Evolutionary conservation across 2,329 filamentous ascomycete species (phyloP).

Genomic region (Diatrype stigma): DNA sequence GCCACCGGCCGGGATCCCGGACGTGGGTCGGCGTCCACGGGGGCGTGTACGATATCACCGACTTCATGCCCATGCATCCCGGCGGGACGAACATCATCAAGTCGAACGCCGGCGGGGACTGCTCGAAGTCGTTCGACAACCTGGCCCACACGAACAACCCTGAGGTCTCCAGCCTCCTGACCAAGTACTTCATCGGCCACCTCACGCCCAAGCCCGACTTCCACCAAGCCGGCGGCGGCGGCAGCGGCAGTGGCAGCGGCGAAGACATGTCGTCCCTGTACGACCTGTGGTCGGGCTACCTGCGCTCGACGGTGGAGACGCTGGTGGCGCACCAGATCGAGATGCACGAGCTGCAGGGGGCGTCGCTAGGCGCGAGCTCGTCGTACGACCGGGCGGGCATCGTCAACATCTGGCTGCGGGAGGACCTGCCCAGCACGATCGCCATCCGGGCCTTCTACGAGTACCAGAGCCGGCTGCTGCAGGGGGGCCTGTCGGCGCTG

Average conservation of each 20-base stretch:
- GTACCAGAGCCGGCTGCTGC: conserved; percentile 48
- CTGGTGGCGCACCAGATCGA: conserved; percentile 50
- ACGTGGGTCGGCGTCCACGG: conserved; percentile 52
- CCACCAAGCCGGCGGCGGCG: too few relatives aligned
- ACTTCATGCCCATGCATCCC: conserved; percentile 50
- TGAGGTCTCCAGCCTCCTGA: conserved; percentile 47
- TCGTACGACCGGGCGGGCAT: conserved; percentile 32
- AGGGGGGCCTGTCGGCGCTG: conserved; percentile 45
- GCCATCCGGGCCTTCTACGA: conserved; percentile 49
- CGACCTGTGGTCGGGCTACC: conserved; percentile 47
- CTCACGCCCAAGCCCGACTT: conserved; percentile 47
- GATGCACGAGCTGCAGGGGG: conserved; percentile 45
- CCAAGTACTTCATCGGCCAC: conserved; percentile 51
- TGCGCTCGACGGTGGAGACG: conserved; percentile 45
- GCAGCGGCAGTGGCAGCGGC: too few relatives aligned
- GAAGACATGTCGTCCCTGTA: conserved; percentile 42
- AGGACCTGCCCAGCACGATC: conserved; percentile 41
- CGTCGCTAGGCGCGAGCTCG: conserved; percentile 28
- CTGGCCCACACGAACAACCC: conserved; percentile 53
- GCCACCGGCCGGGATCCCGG: conserved; percentile 40
- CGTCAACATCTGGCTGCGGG: conserved; percentile 21
- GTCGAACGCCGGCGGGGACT: conserved; percentile 52
- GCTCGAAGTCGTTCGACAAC: conserved; percentile 48
- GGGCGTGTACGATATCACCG: conserved; percentile 49
- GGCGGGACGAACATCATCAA: conserved; percentile 50